These are phyloP conservation scores for Aspergillus egyptiacus DNA, from an alignment of 495 filamentous ascomycete genomes.

Conservation along the genomic window DNA sequence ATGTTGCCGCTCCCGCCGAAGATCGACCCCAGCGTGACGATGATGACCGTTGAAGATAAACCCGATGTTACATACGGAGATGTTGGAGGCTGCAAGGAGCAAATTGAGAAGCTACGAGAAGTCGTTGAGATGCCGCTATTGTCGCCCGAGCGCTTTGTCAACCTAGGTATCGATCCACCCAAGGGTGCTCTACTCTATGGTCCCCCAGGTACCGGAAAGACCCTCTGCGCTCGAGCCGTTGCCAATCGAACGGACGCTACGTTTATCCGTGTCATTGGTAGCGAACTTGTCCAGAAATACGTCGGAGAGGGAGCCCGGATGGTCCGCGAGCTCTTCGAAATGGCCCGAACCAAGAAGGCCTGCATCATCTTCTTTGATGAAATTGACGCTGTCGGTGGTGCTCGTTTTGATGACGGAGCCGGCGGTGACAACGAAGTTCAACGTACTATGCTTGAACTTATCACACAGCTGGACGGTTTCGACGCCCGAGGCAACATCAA, in stretches of 20 bases:
- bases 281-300: conserved; percentile 96
- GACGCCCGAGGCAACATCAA: conserved; percentile 98
- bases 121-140: conserved; percentile 97
- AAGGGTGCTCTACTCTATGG: conserved; percentile 97
- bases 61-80: conserved; percentile 98
- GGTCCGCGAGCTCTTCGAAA: conserved; percentile 98
- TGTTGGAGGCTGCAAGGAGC: conserved; percentile 98
- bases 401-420: conserved; percentile 97
- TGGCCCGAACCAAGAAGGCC: conserved; percentile 98
- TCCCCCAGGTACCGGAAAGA: conserved; percentile 96
- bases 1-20: conserved; percentile 94
- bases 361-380: conserved; percentile 99
- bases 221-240: conserved; percentile 92
- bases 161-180: conserved; percentile 94
- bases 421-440: conserved; percentile 99
- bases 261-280: conserved; percentile 97
- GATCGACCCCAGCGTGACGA: conserved; percentile 97
- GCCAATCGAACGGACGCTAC: conserved; percentile 97
- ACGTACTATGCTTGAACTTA: conserved; percentile 96
- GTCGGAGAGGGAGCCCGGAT: conserved; percentile 96
- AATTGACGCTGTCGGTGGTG: conserved; percentile 94
- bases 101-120: conserved; percentile 97
- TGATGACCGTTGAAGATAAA: conserved; percentile 99
- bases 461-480: conserved; percentile 97
- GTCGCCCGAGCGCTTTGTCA: conserved; percentile 94